Conservation (phyloP, 352 stramenopile species). For the Globisporangium nagaii region DNA sequence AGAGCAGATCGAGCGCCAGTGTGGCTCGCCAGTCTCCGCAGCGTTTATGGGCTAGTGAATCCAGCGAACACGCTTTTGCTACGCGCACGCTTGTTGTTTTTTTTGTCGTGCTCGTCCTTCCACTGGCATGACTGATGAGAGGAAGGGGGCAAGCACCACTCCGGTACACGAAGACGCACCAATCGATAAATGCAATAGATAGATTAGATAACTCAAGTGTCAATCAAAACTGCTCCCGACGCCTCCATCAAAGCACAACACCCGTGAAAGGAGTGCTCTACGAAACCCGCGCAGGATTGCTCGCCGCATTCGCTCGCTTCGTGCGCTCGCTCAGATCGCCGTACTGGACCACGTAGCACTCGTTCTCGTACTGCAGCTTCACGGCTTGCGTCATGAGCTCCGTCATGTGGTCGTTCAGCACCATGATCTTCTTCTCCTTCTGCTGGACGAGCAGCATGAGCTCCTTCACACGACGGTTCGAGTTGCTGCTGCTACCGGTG, state of each 20-base stretch:
- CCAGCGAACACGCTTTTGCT: too few relatives aligned
- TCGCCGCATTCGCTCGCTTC: constrained; percentile 5
- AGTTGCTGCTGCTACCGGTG: constrained; percentile 14
- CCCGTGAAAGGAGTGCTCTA: background rate
- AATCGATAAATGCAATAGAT: background rate
- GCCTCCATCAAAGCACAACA: background rate
- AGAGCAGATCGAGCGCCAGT: background rate
- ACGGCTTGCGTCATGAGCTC: constrained; percentile 77
- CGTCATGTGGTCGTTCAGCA: constrained; percentile 83
- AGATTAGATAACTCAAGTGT: constrained; percentile 1
- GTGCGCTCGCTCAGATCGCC: constrained; percentile 17
- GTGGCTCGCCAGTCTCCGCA: too few relatives aligned
- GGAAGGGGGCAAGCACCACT: background rate
- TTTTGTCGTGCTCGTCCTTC: too few relatives aligned
- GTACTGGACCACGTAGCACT: constrained; percentile 43
- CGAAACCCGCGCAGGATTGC: background rate
- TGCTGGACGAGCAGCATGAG: constrained; percentile 40
- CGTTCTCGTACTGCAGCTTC: constrained; percentile 66
- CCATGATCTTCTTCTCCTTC: constrained; percentile 77
- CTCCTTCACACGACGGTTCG: constrained; percentile 39
- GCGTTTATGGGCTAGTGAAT: too few relatives aligned
- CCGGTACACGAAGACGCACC: background rate
- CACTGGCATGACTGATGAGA: background rate
- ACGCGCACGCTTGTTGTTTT: too few relatives aligned
- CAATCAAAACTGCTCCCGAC: background rate